phyloP scores from a whole-genome alignment of 805 yeast species.

The Spathaspora boniae region DNA sequence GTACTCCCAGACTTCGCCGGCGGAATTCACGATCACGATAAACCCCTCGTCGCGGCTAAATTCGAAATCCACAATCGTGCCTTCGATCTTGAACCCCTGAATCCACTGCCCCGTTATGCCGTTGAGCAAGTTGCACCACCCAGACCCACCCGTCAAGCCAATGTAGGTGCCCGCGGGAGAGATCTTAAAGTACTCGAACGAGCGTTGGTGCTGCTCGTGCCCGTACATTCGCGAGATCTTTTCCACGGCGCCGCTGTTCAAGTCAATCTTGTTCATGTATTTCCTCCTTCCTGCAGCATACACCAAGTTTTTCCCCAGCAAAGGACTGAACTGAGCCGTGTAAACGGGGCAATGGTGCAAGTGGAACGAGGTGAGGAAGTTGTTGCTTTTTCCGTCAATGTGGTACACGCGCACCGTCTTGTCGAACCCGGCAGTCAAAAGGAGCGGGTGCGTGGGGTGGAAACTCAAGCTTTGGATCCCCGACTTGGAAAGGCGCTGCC shows the following conservation, averaged over 20 bases:
- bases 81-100: constrained; percentile 85
- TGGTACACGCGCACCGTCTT: constrained; percentile 82
- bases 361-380: constrained; percentile 77
- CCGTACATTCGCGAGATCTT: constrained; percentile 90
- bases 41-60: constrained; percentile 50
- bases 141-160: constrained; percentile 78
- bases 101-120: constrained; percentile 83
- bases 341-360: constrained; percentile 77
- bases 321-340: constrained; percentile 60
- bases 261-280: constrained; percentile 90
- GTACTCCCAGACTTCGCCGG: constrained; percentile 92
- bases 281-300: constrained; percentile 90
- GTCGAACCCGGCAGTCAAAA: constrained; percentile 91
- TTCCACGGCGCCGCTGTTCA: constrained; percentile 65
- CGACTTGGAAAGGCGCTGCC: constrained; percentile 61
- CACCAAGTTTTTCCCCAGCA: constrained; percentile 43
- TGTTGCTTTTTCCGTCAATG: constrained; percentile 82
- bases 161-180: constrained; percentile 71
- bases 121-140: constrained; percentile 84
- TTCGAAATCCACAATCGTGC: constrained; percentile 76
- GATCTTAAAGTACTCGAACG: constrained; percentile 81
- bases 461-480: constrained; percentile 84
- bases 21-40: constrained; percentile 58
- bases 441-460: constrained; percentile 79
- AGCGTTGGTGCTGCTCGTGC: constrained; percentile 77